Base-by-base conservation (phyloP, 1,139 yeast species). In the Blastobotrys petasosporus region DNA sequence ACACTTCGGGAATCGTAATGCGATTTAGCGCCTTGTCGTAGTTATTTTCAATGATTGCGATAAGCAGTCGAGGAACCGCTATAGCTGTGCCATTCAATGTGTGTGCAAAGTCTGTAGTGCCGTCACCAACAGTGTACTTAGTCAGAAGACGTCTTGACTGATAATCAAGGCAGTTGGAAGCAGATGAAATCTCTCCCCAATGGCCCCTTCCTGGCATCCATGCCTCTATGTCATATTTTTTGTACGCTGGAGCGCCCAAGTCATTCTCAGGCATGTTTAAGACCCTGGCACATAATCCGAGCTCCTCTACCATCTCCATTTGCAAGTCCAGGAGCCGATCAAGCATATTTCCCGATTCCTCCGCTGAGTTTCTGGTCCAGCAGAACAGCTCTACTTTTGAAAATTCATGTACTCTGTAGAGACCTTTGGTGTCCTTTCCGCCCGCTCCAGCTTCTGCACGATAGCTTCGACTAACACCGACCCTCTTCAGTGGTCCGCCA, bases 371-470 rank as follows among this genome's bases (percentile, higher is more conserved):
- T 54, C 28, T 66, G 59, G 51, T 84, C 84, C 95, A 92, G 42
- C 85, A 83, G 60, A 92, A 92, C 45, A 94, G 68, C 63, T 94
- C 99, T 1, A 92, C 95, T 62, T 94, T 94, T n/a, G 95, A 86
- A 63, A 94, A 94, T 66, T 94, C 99, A 60, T 94, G 99, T 11
- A 94, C 97, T 45, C 99, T 71, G 58, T 92, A 94, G 2, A 94
- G 70, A 0, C 99, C 99, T 58, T 82, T 80, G 0, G 97, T 87
- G 54, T 88, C 97, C 54, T 77, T 78, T 1, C 99, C 99, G 49
- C 96, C 76, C 1, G 98, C 94, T 1, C 98, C 98, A 0, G 98
- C 98, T 63, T 94, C 99, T 0, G 97, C 96, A 53, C 99, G 74
- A 61, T 81, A 94, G 51, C 95, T 80, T 54, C 97, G 73, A 41